Percentiles rank a stretch among this genome's conserved stretches.
Evolutionary conservation across 371 early-diverging fungal species (phyloP).

Genomic region (Actinomortierella ambigua): DNA sequence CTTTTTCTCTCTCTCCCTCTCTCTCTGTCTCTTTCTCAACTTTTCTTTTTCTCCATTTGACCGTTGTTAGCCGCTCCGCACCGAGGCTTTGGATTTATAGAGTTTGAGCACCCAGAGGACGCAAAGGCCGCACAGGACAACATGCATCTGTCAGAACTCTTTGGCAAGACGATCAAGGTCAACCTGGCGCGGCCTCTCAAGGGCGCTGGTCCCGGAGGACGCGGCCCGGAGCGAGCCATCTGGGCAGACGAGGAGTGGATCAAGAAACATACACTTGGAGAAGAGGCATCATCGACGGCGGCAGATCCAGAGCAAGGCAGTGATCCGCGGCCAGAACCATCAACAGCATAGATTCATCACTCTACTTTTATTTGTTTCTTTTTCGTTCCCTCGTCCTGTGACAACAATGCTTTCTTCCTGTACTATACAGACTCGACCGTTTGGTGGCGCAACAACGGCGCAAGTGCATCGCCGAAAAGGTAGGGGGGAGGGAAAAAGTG

Average conservation of each 20-base stretch:
- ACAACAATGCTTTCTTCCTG: too few species aligned
- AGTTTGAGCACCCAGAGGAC: conserved; percentile 87
- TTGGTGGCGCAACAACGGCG: too few species aligned
- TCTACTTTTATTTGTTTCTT: too few species aligned
- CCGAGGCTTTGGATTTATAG: conserved; percentile 94
- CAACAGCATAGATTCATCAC: too few species aligned
- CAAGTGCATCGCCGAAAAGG: too few species aligned
- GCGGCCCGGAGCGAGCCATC: conserved; percentile 45
- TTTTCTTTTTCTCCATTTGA: neutral
- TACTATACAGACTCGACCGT: too few species aligned
- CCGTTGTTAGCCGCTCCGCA: conserved; percentile 62
- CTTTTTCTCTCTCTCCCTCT: conserved; percentile 6
- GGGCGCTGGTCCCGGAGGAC: conserved; percentile 58
- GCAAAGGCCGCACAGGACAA: conserved; percentile 92
- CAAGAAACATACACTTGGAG: conserved; percentile 59
- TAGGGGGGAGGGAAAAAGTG: too few species aligned
- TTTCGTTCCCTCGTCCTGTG: too few species aligned
- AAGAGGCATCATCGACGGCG: conserved; percentile 6
- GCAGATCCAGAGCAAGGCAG: conserved; percentile 17
- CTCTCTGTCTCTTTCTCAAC: conserved; percentile 5
- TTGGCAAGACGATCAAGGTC: conserved; percentile 88
- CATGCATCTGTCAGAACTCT: conserved; percentile 90
- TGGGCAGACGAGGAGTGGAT: conserved; percentile 83
- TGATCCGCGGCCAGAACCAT: neutral
- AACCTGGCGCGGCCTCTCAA: conserved; percentile 81